Evolutionary conservation across 331 rosid genomes (phyloP).

Genomic region (Quercus lobata): DNA sequence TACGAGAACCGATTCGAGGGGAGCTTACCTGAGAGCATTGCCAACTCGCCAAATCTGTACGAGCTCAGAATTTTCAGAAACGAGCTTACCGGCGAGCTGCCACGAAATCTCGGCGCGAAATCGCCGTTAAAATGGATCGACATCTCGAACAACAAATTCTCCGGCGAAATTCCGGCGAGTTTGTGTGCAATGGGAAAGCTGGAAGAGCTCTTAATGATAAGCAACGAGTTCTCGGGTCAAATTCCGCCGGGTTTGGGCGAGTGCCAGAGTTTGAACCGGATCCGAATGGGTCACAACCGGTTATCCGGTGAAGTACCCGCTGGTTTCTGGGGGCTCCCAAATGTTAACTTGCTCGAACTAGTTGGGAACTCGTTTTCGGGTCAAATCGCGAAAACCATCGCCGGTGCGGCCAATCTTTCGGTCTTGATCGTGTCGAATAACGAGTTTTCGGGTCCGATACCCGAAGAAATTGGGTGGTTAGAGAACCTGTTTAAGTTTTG

Average conservation of each 20-base stretch:
- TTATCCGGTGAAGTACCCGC: constrained; percentile 70
- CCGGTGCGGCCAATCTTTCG: constrained; percentile 53
- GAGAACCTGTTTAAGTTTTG: constrained; percentile 56
- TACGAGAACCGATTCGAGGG: constrained; percentile 74
- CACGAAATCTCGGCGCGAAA: constrained; percentile 55
- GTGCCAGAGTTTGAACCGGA: constrained; percentile 54
- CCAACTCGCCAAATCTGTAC: constrained; percentile 47
- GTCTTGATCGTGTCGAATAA: constrained; percentile 46
- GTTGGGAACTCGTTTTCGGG: constrained; percentile 57
- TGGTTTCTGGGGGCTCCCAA: constrained; percentile 76
- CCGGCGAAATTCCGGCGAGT: constrained; percentile 58
- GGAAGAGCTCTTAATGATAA: constrained; percentile 63
- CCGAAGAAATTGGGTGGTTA: constrained; percentile 68
- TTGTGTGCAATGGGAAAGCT: constrained; percentile 47
- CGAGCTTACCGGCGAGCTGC: constrained; percentile 54
- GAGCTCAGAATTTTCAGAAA: constrained; percentile 66
- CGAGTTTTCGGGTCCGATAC: constrained; percentile 61
- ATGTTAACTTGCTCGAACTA: constrained; percentile 61
- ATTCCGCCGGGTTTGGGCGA: constrained; percentile 54
- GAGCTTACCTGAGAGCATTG: constrained; percentile 57
- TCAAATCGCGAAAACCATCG: constrained; percentile 52
- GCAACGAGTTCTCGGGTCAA: constrained; percentile 52
- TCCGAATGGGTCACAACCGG: constrained; percentile 56
- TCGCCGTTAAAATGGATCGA: constrained; percentile 67
- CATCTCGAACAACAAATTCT: constrained; percentile 54